Base-by-base conservation (phyloP, 2,329 filamentous ascomycete genomes). In the Metarhizium guizhouense region DNA sequence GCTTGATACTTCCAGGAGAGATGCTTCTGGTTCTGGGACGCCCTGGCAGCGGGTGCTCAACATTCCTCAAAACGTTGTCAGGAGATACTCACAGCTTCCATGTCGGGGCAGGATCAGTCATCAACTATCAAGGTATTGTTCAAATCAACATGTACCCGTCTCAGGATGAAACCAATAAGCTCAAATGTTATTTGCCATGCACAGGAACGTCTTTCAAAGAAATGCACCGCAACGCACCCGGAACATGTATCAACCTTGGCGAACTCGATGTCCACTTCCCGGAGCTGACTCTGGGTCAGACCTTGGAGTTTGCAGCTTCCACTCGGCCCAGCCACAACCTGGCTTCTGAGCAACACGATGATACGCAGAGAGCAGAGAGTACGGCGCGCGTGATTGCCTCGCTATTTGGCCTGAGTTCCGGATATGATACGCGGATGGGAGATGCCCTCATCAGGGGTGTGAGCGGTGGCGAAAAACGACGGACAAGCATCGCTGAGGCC, bases 251-350 rank as follows among this genome's bases (percentile, higher is more conserved):
- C 66, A 90, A 90, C 70, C 88, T 85, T 0, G 86, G 86, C 53
- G 87, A 90, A 69, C 83, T 86, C 38, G 88, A 91, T 65, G 83
- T 85, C 3, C 86, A 89, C 70, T 88, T 89, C 63, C 84, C 86
- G 4, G 79, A 82, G 71, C 71, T 90, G 63, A 83, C 80, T 4
- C 86, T 90, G 18, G 85, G 85, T 54, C 83, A 90, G 61, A 90
- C 87, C 0, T 74, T 90, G 20, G 82, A 80, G 53, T 90, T 89
- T 58, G 86, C 86, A 14, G 84, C 86, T 5, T 74, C 79, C 25
- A 84, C 85, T 64, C 77, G 74, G 29, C 74, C 76, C 60, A 14
- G 5, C 18, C 3, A 18, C 50, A 8, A 25, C 25, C 25, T 25
- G 4, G 25, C 25, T 25, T 25, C 25, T 25, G 25, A 25, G 25